Evolutionary conservation across 352 stramenopile genomes (phyloP).

Genomic region (Phytophthora parvispora): DNA sequence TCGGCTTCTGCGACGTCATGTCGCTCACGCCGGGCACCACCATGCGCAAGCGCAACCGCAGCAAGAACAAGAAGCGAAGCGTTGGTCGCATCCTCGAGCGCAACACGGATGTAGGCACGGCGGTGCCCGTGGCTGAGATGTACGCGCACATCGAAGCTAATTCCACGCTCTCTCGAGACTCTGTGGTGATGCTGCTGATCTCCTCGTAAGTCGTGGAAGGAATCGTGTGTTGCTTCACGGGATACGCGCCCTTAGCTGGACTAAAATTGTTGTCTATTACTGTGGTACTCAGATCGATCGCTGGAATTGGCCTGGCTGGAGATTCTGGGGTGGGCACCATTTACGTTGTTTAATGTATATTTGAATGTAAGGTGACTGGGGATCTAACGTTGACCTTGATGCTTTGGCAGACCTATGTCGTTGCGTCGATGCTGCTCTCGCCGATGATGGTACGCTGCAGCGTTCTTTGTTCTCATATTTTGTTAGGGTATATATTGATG

Average conservation of each 20-base stretch:
- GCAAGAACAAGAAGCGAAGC: constrained; percentile 67
- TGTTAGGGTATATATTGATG: not conserved
- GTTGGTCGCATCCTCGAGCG: constrained; percentile 79
- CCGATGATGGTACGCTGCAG: constrained; percentile 77
- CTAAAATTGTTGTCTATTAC: not conserved
- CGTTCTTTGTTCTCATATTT: not conserved
- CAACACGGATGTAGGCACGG: constrained; percentile 84
- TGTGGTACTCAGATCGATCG: constrained; percentile 62
- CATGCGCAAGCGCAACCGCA: constrained; percentile 62
- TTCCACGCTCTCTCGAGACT: constrained; percentile 84
- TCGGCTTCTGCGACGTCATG: constrained; percentile 92
- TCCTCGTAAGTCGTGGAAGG: constrained; percentile 63
- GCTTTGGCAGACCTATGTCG: constrained; percentile 76
- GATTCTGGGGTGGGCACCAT: constrained; percentile 63
- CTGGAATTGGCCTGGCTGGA: constrained; percentile 81
- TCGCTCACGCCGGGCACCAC: constrained; percentile 87
- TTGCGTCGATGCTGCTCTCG: constrained; percentile 91
- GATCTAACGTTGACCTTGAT: constrained; percentile 7
- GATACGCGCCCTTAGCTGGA: not conserved
- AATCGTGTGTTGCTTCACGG: not conserved
- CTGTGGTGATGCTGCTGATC: constrained; percentile 88
- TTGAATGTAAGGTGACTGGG: not conserved
- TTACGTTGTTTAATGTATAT: not conserved
- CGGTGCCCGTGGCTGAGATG: constrained; percentile 89
- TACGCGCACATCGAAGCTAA: constrained; percentile 89